Evolutionary conservation across 2,329 filamentous ascomycete genomes (phyloP), one percentile per base, ranked within the genome.

Genomic region (Aspergillus quadricinctus): DNA sequence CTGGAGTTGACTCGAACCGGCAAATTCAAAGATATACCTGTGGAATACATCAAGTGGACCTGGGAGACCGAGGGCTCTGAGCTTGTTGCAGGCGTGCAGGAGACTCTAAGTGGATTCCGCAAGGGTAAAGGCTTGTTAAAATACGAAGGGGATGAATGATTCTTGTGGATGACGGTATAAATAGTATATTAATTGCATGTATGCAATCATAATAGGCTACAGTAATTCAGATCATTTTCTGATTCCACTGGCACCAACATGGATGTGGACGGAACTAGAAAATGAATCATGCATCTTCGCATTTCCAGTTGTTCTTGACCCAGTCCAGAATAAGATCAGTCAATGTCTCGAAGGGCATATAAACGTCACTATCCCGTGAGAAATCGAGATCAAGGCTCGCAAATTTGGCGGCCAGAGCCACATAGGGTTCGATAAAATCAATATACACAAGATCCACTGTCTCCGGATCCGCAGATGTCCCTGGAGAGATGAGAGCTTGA

Each of bases 101-200:
- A 88, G 9, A 94, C 92, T 1, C 77, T 97, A 48, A 82, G 88
- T 55, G 94, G 93, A 0, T 97, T 89, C 72, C 84, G 92, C 68
- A 83, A 85, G 62, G 93, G 92, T 10, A 99, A 99, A 79, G 89
- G 92, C 0, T 83, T 99, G 3, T 94, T 97, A 72, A 83, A 93
- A 4, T 97, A 94, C 74, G 82, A 82, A 25, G 78, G 70, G 9
- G 70, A 71, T 17, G 72, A 74, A 52, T 65, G 62, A 62, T 17
- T 31, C 21, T 10, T 5, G 29, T 41, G 14, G 35, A 48, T 27
- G 25, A 37, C n/a, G 48, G 50, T 23, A 7, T 3, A 51, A 14
- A 46, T 7, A 23, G 31, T 67, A 58, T 64, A 64, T 41, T 48
- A 62, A 35, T 11, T 35, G 14, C 31, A 35, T 17, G 31, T 35